Conservation (phyloP, 1,139 yeast genomes). For the Pichia sp. region DNA sequence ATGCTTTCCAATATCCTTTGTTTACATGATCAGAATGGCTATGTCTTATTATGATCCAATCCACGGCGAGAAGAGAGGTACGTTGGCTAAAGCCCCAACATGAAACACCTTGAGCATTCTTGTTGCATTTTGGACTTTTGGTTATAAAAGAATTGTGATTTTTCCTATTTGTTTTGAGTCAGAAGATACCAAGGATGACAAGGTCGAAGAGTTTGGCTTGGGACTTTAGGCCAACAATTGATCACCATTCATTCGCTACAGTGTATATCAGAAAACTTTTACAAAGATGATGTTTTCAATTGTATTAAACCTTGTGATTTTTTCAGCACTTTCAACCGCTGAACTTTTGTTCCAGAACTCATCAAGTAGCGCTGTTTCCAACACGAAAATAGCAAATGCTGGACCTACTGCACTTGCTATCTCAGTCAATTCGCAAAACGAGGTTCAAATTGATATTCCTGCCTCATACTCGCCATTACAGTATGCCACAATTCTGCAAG, state of each 20-base stretch:
- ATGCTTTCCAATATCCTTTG: not conserved
- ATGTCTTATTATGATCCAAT: not conserved
- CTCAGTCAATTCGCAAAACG: conserved; percentile 3
- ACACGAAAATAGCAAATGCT: not conserved
- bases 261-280: not conserved
- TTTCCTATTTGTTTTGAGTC: not conserved
- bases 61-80: not conserved
- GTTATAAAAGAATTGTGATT: not conserved
- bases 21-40: not conserved
- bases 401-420: conserved; percentile 2
- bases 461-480: conserved; percentile 5
- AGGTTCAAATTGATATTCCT: conserved; percentile 17
- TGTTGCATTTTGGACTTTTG: not conserved
- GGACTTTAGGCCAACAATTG: no score
- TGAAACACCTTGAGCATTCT: not conserved
- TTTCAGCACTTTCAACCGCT: not conserved
- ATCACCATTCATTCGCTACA: no score
- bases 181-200: not conserved
- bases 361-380: not conserved
- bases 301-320: not conserved
- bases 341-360: not conserved
- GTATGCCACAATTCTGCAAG: conserved; percentile 7
- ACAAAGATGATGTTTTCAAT: no score
- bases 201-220: not conserved
- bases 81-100: not conserved